phyloP scores from a whole-genome alignment of 2,329 filamentous ascomycete genomes.

The Pyrenochaeta sp. region DNA sequence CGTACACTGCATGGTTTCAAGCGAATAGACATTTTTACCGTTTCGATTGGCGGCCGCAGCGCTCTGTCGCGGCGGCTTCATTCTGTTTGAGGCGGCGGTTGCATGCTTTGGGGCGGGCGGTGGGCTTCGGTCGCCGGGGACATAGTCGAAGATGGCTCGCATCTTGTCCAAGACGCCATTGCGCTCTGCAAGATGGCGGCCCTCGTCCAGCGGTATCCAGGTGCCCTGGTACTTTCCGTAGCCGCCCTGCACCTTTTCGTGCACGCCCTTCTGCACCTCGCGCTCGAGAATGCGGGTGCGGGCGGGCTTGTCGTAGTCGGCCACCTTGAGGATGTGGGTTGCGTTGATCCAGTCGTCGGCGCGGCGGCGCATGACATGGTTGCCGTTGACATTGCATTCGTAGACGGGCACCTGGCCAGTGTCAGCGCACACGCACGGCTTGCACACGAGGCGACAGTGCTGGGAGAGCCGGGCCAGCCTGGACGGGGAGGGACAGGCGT shows the following conservation, averaged over 20 bases:
- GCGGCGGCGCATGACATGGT: constrained; percentile 96
- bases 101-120: constrained; percentile 94
- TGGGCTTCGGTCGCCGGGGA: constrained; percentile 84
- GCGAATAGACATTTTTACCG: constrained; percentile 41
- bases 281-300: constrained; percentile 93
- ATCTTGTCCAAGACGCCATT: constrained; percentile 88
- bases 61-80: constrained; percentile 76
- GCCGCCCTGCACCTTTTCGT: constrained; percentile 97
- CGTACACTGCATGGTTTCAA: constrained; percentile 40
- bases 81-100: constrained; percentile 73
- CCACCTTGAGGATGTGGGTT: constrained; percentile 97
- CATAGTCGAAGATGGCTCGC: constrained; percentile 86
- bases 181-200: constrained; percentile 81
- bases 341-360: constrained; percentile 98
- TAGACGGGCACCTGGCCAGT: constrained; percentile 83
- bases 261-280: constrained; percentile 94
- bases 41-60: constrained; percentile 61
- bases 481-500: no score
- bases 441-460: no score
- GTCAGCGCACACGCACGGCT: constrained; percentile 26
- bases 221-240: constrained; percentile 99
- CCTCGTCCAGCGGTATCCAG: constrained; percentile 90
- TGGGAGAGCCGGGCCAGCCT: no score
- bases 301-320: constrained; percentile 96
- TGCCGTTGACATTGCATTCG: constrained; percentile 85